These are phyloP conservation scores for Cladorrhinum sp. DNA, from an alignment of 2,329 filamentous ascomycete genomes.

Conservation along the genomic window DNA sequence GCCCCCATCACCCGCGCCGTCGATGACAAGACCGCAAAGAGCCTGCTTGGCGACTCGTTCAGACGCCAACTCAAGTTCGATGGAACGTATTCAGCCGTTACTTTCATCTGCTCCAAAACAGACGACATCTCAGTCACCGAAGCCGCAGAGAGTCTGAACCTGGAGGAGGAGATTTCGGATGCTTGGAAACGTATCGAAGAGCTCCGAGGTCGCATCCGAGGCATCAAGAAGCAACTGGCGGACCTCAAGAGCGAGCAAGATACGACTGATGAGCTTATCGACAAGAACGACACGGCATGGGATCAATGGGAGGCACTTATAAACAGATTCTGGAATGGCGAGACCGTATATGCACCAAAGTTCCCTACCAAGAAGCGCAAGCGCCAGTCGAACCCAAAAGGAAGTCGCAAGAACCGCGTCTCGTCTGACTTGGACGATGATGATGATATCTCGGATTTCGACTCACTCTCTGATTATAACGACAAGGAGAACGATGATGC, in stretches of 20 bases:
- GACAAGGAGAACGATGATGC: constrained; percentile 25
- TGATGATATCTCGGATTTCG: constrained; percentile 18
- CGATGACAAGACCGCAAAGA: constrained; percentile 56
- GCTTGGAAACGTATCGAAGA: constrained; percentile 13
- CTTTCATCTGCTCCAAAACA: constrained; percentile 60
- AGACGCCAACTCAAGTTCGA: constrained; percentile 59
- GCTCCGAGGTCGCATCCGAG: not conserved
- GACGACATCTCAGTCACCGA: constrained; percentile 50
- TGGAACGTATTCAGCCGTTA: constrained; percentile 48
- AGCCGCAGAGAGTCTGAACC: constrained; percentile 24
- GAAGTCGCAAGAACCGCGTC: constrained; percentile 19
- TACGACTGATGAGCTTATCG: constrained; percentile 28
- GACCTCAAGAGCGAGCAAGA: constrained; percentile 34
- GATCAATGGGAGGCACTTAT: constrained; percentile 27
- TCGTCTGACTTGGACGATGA: constrained; percentile 16
- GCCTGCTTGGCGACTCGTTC: constrained; percentile 53
- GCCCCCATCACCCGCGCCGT: constrained; percentile 59
- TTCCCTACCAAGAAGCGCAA: constrained; percentile 26
- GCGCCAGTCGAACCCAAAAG: constrained; percentile 16
- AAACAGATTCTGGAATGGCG: constrained; percentile 17
- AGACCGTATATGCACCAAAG: constrained; percentile 25
- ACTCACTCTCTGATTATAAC: constrained; percentile 13
- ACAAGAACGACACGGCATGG: constrained; percentile 22
- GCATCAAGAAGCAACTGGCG: not conserved
- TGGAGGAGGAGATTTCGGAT: constrained; percentile 21